Evolutionary conservation across 164 flowering plant genomes (phyloP).

Genomic region (Chimonanthus praecox): DNA sequence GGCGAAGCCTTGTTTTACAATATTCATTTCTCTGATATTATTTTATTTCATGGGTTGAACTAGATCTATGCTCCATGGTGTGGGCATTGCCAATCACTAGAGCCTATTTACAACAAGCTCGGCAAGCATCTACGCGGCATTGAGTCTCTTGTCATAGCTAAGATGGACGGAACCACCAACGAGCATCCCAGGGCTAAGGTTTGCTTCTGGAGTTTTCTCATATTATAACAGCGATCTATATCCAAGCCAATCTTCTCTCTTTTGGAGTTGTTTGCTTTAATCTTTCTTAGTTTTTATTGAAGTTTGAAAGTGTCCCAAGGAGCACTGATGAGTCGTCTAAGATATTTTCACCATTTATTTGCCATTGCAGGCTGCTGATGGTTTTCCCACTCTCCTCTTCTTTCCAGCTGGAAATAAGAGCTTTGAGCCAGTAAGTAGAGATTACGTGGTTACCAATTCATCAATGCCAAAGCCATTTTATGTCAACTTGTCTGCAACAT

Average conservation of each 20-base stretch:
- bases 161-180: constrained; percentile 96
- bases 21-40: not conserved
- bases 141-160: constrained; percentile 81
- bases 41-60: constrained; percentile 5
- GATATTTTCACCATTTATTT: not conserved
- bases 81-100: constrained; percentile 91
- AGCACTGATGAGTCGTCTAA: not conserved
- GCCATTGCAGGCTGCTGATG: constrained; percentile 65
- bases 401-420: constrained; percentile 96
- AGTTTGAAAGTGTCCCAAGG: not conserved
- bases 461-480: not conserved
- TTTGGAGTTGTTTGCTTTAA: not conserved
- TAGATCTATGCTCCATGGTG: constrained; percentile 99
- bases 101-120: constrained; percentile 88
- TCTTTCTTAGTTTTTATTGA: not conserved
- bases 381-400: constrained; percentile 81
- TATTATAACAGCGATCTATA: not conserved
- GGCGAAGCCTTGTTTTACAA: not conserved
- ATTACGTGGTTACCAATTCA: not conserved
- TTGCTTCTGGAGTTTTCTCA: not conserved
- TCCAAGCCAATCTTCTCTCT: not conserved
- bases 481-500: not conserved
- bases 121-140: constrained; percentile 77
- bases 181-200: constrained; percentile 96
- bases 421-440: constrained; percentile 70